These are phyloP conservation scores for Salix brachista DNA, from an alignment of 345 rosid species.

Conservation along the genomic window DNA sequence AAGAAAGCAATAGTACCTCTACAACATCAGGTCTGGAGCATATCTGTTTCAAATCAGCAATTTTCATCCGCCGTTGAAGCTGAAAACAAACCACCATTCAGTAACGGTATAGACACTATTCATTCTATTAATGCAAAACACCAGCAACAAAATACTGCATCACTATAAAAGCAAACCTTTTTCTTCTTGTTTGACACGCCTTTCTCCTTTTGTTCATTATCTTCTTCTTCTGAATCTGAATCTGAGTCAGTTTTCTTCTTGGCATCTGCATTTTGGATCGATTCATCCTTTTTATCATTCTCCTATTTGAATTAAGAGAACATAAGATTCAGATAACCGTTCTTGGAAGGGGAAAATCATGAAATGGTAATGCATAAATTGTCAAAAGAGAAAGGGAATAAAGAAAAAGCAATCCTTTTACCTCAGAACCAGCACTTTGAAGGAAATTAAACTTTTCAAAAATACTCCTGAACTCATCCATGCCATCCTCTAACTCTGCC, in stretches of 20 bases:
- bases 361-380: neutral
- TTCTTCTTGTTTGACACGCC: conserved; percentile 83
- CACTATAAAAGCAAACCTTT: conserved; percentile 41
- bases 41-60: conserved; percentile 87
- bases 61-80: conserved; percentile 92
- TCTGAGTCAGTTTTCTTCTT: conserved; percentile 72
- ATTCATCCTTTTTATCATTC: conserved; percentile 51
- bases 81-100: conserved; percentile 26
- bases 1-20: conserved; percentile 51
- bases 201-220: conserved; percentile 65
- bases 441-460: conserved; percentile 77
- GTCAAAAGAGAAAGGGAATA: neutral
- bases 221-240: conserved; percentile 75
- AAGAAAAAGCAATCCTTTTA: conserved; percentile 14
- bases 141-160: neutral
- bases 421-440: conserved; percentile 57
- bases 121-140: neutral
- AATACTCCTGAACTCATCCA: conserved; percentile 68
- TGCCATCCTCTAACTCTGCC: conserved; percentile 71
- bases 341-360: neutral
- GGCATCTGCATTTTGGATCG: conserved; percentile 51
- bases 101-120: neutral
- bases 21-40: conserved; percentile 98
- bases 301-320: conserved; percentile 44
- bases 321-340: neutral